phyloP scores from a whole-genome alignment of 1,284 basidiomycete genomes.

The Ceratobasidium sp. region DNA sequence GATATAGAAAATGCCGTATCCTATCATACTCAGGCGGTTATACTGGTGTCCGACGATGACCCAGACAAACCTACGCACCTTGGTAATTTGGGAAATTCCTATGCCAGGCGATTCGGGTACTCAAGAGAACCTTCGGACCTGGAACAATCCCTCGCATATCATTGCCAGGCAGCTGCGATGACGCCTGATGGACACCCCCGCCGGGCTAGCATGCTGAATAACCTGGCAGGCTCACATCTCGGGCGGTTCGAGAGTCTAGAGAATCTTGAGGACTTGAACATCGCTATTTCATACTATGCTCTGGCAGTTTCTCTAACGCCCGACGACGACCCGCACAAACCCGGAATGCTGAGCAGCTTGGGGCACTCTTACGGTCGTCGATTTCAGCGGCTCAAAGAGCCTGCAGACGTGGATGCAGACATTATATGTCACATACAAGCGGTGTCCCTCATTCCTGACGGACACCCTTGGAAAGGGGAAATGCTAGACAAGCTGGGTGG shows the following conservation, averaged over 20 bases:
- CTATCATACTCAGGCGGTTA: conserved; percentile 1
- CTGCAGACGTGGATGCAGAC: neutral
- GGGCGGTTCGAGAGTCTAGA: neutral
- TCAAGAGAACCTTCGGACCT: neutral
- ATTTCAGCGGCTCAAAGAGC: neutral
- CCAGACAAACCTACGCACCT: neutral
- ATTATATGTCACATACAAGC: neutral
- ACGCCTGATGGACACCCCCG: neutral
- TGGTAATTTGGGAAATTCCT: conserved; percentile 9
- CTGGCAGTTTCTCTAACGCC: neutral
- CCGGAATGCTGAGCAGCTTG: neutral
- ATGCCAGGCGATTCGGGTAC: conserved; percentile 20
- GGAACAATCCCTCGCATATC: conserved; percentile 8
- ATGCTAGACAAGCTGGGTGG: neutral
- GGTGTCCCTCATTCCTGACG: neutral
- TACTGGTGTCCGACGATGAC: neutral
- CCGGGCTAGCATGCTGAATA: neutral
- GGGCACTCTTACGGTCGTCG: neutral
- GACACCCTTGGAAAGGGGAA: neutral
- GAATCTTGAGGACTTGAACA: neutral
- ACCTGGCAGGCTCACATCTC: neutral
- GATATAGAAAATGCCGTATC: conserved; percentile 12
- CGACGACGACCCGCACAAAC: neutral
- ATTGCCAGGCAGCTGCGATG: neutral
- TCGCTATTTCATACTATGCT: neutral